A percentile compares a stretch with the other conserved stretches of the same genome.
Conservation (phyloP, 768 basidiomycete genomes). For the Mycena chlorophos region DNA sequence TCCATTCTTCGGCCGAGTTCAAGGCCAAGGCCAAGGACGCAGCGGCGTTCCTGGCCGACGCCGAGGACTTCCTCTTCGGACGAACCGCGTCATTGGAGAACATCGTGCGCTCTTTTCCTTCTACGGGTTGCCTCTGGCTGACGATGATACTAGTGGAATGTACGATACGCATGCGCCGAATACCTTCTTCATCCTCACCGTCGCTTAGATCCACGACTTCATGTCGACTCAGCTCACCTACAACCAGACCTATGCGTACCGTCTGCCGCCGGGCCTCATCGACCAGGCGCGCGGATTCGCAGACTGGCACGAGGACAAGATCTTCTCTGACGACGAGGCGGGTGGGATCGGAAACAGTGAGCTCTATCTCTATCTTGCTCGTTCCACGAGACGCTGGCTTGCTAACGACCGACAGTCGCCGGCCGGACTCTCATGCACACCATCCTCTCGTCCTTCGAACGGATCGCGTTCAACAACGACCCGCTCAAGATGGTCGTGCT, state of each 20-base stretch:
- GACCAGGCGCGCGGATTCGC: slow-evolving; percentile 76
- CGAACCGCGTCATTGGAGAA: slow-evolving; percentile 48
- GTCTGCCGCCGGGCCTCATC: slow-evolving; percentile 75
- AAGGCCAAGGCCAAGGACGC: slow-evolving; percentile 40
- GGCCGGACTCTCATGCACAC: slow-evolving; percentile 77
- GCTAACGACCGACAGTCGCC: slow-evolving; percentile 54
- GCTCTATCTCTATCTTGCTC: slow-evolving; percentile 28
- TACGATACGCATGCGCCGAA: slow-evolving; percentile 37
- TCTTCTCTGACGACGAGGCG: slow-evolving; percentile 67
- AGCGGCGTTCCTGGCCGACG: slow-evolving; percentile 44
- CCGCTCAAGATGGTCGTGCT: slow-evolving; percentile 77
- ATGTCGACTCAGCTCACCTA: slow-evolving; percentile 74
- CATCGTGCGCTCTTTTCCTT: slow-evolving; percentile 37
- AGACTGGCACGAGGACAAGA: slow-evolving; percentile 74
- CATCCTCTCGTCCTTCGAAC: slow-evolving; percentile 68
- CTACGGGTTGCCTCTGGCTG: slow-evolving; percentile 22
- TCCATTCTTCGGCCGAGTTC: slow-evolving; percentile 48
- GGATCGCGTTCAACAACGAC: slow-evolving; percentile 77
- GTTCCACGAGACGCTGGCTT: not conserved
- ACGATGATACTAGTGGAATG: slow-evolving; percentile 63
- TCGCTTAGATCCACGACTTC: slow-evolving; percentile 68
- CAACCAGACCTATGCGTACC: slow-evolving; percentile 79
- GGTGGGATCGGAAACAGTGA: slow-evolving; percentile 76
- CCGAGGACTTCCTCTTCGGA: slow-evolving; percentile 52
- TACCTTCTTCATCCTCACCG: slow-evolving; percentile 7